These are phyloP conservation scores for Aureobasidium musti DNA, from an alignment of 2,329 filamentous ascomycete genomes.

Conservation along the genomic window DNA sequence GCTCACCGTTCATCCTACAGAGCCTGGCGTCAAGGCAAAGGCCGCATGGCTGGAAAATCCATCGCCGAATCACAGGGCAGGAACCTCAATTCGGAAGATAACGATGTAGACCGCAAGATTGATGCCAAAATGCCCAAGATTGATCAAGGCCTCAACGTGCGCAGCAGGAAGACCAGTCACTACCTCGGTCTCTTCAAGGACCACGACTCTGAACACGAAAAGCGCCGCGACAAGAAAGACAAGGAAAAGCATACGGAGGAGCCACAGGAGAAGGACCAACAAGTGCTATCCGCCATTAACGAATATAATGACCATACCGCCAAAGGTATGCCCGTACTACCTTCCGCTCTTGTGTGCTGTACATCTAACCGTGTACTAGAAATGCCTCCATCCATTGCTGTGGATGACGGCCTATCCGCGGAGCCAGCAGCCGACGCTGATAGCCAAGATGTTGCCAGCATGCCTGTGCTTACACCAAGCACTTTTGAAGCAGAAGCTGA, in stretches of 20 bases:
- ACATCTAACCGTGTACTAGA: background rate
- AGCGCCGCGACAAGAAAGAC: slow-evolving; percentile 46
- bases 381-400: background rate
- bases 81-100: slow-evolving; percentile 45
- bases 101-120: slow-evolving; percentile 62
- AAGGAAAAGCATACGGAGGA: slow-evolving; percentile 17
- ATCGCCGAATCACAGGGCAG: slow-evolving; percentile 43
- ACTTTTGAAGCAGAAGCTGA: slow-evolving; percentile 23
- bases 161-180: slow-evolving; percentile 66
- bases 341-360: background rate
- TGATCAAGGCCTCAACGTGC: slow-evolving; percentile 56
- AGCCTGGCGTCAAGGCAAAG: slow-evolving; percentile 53
- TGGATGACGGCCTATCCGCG: background rate
- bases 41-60: slow-evolving; percentile 44
- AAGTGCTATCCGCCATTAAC: slow-evolving; percentile 3
- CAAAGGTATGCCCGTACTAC: background rate
- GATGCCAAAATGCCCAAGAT: slow-evolving; percentile 63
- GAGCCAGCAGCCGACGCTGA: background rate
- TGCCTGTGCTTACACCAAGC: slow-evolving; percentile 6
- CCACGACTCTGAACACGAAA: slow-evolving; percentile 57
- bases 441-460: background rate
- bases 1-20: slow-evolving; percentile 51
- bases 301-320: background rate
- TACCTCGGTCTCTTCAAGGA: slow-evolving; percentile 67
- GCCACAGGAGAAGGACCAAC: background rate